Percentiles rank a stretch among this genome's conserved stretches.
Evolutionary conservation across 2,329 filamentous ascomycete species (phyloP).

Genomic region (Pleomassaria siparia): DNA sequence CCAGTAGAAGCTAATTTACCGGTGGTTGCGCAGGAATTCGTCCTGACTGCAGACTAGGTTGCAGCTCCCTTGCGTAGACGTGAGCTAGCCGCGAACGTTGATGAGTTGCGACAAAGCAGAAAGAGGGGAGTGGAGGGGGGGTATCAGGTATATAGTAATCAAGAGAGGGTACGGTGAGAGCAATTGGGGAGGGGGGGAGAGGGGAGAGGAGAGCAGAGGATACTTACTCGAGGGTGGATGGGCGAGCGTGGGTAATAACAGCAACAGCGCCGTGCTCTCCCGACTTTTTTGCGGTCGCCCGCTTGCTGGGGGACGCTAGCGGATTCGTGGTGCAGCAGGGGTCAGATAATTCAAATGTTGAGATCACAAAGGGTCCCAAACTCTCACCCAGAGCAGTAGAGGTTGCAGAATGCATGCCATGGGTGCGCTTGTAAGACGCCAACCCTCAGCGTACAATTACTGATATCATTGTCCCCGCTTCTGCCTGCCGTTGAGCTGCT

Average conservation of each 20-base stretch:
- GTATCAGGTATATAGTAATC: constrained; percentile 10
- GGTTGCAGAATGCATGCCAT: neutral
- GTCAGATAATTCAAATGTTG: constrained; percentile 9
- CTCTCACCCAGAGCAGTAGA: neutral
- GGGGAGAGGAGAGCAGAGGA: constrained; percentile 9
- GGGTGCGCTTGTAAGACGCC: neutral
- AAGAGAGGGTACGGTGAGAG: constrained; percentile 15
- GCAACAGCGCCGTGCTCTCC: constrained; percentile 11
- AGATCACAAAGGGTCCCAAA: neutral
- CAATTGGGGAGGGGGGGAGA: constrained; percentile 21
- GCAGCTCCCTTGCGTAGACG: constrained; percentile 36
- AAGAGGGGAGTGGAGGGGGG: too few species aligned
- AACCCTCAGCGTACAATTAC: neutral
- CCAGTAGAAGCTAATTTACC: constrained; percentile 41
- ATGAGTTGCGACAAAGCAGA: constrained; percentile 5
- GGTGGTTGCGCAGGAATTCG: constrained; percentile 32
- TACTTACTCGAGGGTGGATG: constrained; percentile 15
- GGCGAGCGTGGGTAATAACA: constrained; percentile 24
- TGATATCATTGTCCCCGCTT: constrained; percentile 5
- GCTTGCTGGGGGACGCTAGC: neutral
- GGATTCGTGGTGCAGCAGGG: constrained; percentile 3
- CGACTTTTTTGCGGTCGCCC: constrained; percentile 26
- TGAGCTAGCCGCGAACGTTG: constrained; percentile 1
- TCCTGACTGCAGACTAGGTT: constrained; percentile 27
- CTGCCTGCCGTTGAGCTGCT: constrained; percentile 19